These are phyloP conservation scores for Vitis hybrid DNA, from an alignment of 177 flowering plant genomes.

Conservation along the genomic window DNA sequence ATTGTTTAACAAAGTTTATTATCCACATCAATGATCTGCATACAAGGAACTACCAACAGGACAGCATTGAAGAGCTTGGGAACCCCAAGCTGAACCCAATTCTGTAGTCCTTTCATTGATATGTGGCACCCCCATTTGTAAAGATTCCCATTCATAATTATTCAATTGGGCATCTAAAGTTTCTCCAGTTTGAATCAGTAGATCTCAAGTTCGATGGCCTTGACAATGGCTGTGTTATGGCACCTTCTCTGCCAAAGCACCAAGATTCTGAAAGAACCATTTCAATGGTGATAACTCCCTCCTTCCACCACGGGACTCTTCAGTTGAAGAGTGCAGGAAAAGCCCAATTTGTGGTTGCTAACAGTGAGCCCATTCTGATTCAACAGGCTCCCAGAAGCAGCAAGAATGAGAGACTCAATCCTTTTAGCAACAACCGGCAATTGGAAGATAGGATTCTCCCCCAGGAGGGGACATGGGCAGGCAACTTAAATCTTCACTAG, in stretches of 20 bases:
- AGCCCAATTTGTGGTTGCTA: neutral
- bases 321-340: neutral
- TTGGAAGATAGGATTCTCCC: conserved; percentile 33
- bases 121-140: no score
- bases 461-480: conserved; percentile 33
- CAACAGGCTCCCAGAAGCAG: neutral
- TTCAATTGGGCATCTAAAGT: no score
- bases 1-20: neutral
- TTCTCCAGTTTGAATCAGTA: no score
- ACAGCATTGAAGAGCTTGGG: neutral
- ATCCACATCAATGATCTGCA: conserved; percentile 12
- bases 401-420: no score
- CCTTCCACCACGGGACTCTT: no score
- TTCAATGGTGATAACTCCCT: no score
- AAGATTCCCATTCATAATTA: no score
- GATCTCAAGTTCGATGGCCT: no score
- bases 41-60: neutral
- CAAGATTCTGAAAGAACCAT: no score
- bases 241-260: no score
- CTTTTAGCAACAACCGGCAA: conserved; percentile 52
- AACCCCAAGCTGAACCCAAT: conserved; percentile 1
- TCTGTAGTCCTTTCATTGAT: neutral
- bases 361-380: neutral
- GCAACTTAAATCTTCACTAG: conserved; percentile 47
- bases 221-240: no score